phyloP scores from a whole-genome alignment of 345 rosid species.

The Noccaea caerulescens region DNA sequence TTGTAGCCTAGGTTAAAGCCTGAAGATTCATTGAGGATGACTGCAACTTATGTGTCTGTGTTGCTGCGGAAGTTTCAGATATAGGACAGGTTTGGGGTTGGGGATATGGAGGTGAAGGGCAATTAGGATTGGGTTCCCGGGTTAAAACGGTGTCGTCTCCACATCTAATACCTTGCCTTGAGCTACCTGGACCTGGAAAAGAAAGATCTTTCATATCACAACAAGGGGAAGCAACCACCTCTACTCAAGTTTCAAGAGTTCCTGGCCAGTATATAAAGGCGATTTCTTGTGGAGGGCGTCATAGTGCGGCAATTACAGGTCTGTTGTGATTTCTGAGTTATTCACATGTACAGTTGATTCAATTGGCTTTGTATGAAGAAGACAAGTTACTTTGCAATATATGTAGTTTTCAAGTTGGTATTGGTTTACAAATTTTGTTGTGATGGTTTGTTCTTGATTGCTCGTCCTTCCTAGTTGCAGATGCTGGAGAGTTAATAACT shows the following conservation, averaged over 20 bases:
- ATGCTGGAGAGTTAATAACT: slow-evolving; percentile 70
- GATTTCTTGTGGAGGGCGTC: slow-evolving; percentile 90
- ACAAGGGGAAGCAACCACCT: slow-evolving; percentile 53
- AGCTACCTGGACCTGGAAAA: slow-evolving; percentile 50
- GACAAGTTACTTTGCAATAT: not conserved
- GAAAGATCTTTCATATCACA: slow-evolving; percentile 48
- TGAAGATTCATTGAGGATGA: slow-evolving; percentile 63
- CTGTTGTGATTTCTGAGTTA: slow-evolving; percentile 28
- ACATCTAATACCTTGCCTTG: slow-evolving; percentile 73
- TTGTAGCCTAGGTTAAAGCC: slow-evolving; percentile 58
- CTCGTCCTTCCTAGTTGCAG: slow-evolving; percentile 49
- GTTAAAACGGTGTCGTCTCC: slow-evolving; percentile 85
- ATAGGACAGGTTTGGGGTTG: slow-evolving; percentile 98
- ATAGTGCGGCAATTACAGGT: slow-evolving; percentile 83
- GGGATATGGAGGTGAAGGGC: slow-evolving; percentile 99
- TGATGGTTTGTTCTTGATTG: slow-evolving; percentile 17
- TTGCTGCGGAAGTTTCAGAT: slow-evolving; percentile 83
- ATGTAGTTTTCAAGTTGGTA: not conserved
- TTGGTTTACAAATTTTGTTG: not conserved
- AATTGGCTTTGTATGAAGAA: not conserved
- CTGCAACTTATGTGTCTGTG: slow-evolving; percentile 60
- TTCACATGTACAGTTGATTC: not conserved
- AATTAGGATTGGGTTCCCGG: slow-evolving; percentile 83
- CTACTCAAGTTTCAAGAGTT: slow-evolving; percentile 45
- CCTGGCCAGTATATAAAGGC: slow-evolving; percentile 66